Percentiles rank a stretch among this genome's conserved stretches.
These are phyloP conservation scores for Candida morakotiae DNA, from an alignment of 805 yeast species.

Conservation along the genomic window DNA sequence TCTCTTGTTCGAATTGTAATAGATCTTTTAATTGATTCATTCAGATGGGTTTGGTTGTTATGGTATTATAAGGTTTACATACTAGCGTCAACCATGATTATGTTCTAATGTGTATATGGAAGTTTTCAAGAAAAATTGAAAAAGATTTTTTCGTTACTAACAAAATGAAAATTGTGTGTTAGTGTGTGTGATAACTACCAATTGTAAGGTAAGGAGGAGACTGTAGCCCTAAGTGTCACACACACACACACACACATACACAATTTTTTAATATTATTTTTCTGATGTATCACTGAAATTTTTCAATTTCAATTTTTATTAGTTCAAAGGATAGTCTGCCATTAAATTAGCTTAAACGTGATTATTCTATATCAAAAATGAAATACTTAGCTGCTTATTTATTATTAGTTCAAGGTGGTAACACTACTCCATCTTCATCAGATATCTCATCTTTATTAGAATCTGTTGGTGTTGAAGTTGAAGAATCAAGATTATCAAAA, in stretches of 20 bases:
- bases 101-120: background rate
- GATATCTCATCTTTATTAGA: constrained; percentile 85
- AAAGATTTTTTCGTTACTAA: constrained; percentile 5
- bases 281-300: background rate
- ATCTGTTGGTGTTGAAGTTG: constrained; percentile 95
- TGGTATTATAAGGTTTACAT: background rate
- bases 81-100: constrained; percentile 6
- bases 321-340: constrained; percentile 75
- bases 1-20: too few relatives aligned
- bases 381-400: constrained; percentile 99
- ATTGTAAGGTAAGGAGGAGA: background rate
- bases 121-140: constrained; percentile 2
- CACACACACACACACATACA: background rate
- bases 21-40: too few relatives aligned
- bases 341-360: constrained; percentile 64
- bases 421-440: constrained; percentile 88
- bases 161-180: too few relatives aligned
- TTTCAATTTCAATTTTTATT: background rate
- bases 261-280: too few relatives aligned
- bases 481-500: constrained; percentile 77
- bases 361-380: constrained; percentile 62
- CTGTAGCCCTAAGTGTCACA: constrained; percentile 1
- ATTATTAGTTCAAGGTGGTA: constrained; percentile 96
- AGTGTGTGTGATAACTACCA: constrained; percentile 1
- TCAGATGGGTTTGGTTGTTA: too few relatives aligned